Evolutionary conservation across 768 basidiomycete genomes (phyloP).

Genomic region (Asterophora parasitica): DNA sequence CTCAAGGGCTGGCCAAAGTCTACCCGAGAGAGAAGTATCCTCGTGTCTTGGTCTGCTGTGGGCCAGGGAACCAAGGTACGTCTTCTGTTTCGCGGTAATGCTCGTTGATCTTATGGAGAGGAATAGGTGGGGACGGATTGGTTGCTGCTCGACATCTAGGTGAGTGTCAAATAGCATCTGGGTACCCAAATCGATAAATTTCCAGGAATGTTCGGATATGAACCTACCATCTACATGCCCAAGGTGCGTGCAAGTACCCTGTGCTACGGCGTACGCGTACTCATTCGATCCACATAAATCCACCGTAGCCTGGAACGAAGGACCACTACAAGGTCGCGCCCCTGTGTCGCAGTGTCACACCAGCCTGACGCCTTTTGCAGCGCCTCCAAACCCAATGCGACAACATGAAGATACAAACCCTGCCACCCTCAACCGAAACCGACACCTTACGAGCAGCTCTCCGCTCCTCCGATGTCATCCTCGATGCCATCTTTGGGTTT

Average conservation of each 20-base stretch:
- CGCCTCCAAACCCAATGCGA: conserved; percentile 81
- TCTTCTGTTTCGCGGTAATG: neutral
- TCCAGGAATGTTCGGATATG: conserved; percentile 87
- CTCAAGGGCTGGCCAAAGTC: conserved; percentile 76
- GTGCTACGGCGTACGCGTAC: no score
- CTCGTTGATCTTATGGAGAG: neutral
- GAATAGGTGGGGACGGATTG: conserved; percentile 83
- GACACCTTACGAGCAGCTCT: conserved; percentile 47
- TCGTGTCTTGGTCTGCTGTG: conserved; percentile 90
- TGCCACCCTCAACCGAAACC: conserved; percentile 46
- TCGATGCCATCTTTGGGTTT: conserved; percentile 98
- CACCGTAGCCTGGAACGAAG: conserved; percentile 74
- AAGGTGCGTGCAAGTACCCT: conserved; percentile 48
- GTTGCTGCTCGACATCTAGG: conserved; percentile 95
- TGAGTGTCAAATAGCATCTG: no score
- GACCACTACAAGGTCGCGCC: conserved; percentile 80
- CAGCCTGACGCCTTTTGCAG: conserved; percentile 28
- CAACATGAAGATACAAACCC: conserved; percentile 79
- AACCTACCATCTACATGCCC: conserved; percentile 87
- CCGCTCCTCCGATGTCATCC: conserved; percentile 66
- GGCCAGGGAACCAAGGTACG: conserved; percentile 89
- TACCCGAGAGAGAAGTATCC: conserved; percentile 66
- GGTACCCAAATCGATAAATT: neutral
- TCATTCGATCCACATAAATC: neutral
- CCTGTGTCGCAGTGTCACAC: neutral